A percentile compares a stretch with the other conserved stretches of the same genome.
These are phyloP conservation scores for Cercophora scortea DNA, from an alignment of 495 filamentous ascomycete genomes.

Conservation along the genomic window DNA sequence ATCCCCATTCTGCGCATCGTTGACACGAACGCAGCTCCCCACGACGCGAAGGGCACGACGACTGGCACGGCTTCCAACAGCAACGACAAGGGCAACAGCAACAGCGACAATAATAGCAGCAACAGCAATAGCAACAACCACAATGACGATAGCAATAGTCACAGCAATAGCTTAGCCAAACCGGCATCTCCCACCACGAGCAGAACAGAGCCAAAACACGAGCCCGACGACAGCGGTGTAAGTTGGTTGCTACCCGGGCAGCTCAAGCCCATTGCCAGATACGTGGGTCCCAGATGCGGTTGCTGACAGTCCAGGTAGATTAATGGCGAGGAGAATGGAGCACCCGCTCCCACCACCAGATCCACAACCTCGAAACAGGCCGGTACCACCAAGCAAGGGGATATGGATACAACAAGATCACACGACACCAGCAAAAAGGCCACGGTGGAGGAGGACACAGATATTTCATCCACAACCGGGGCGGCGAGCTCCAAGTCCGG, in stretches of 20 bases:
- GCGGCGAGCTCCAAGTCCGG: too few species aligned
- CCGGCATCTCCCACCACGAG: neutral
- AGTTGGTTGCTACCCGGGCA: neutral
- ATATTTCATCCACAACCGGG: too few species aligned
- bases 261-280: neutral
- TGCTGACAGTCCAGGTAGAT: neutral
- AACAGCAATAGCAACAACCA: too few species aligned
- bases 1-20: conserved; percentile 3
- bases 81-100: neutral
- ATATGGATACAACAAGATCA: neutral
- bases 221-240: neutral
- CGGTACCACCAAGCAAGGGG: too few species aligned
- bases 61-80: neutral
- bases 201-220: neutral
- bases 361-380: neutral
- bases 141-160: too few species aligned
- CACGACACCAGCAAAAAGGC: neutral
- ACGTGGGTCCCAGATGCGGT: neutral
- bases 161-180: neutral
- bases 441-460: neutral
- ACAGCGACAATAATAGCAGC: too few species aligned
- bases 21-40: conserved; percentile 13
- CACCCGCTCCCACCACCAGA: neutral
- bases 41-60: neutral
- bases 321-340: neutral